Percentiles rank a stretch among this genome's conserved stretches.
These are phyloP conservation scores for Schizopora paradoxa DNA, from an alignment of 1,284 basidiomycete genomes.

Conservation along the genomic window DNA sequence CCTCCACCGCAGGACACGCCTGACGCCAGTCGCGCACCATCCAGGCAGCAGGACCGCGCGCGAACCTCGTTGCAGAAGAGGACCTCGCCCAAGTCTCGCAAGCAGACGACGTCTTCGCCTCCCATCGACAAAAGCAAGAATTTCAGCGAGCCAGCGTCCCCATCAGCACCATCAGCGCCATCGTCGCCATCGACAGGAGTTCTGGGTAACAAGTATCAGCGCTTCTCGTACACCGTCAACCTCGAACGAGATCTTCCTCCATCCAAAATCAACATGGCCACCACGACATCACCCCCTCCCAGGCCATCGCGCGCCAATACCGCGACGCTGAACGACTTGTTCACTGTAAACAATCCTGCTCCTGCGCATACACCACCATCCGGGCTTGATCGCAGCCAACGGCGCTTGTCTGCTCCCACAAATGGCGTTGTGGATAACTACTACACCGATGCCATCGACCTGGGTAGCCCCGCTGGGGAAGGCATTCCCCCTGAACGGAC, in stretches of 20 bases:
- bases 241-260: not conserved
- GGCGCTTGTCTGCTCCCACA: conserved; percentile 49
- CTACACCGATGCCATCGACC: conserved; percentile 39
- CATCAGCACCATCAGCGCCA: too few species aligned
- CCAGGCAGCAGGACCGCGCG: conserved; percentile 6
- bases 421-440: conserved; percentile 33
- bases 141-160: too few species aligned
- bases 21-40: conserved; percentile 25
- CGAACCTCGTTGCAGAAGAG: conserved; percentile 17
- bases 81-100: not conserved
- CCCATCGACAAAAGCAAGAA: too few species aligned
- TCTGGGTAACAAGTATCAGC: too few species aligned
- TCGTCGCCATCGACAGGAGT: too few species aligned
- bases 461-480: conserved; percentile 28
- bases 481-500: conserved; percentile 22
- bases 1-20: conserved; percentile 12
- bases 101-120: too few species aligned
- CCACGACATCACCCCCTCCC: conserved; percentile 47
- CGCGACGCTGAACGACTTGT: conserved; percentile 69
- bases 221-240: conserved; percentile 6
- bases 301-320: conserved; percentile 79
- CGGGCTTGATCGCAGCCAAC: conserved; percentile 35
- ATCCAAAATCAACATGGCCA: conserved; percentile 4
- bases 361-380: conserved; percentile 23
- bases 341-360: conserved; percentile 32